Conservation (phyloP, 169 alveolate species). For the Plasmodium coatneyi region DNA sequence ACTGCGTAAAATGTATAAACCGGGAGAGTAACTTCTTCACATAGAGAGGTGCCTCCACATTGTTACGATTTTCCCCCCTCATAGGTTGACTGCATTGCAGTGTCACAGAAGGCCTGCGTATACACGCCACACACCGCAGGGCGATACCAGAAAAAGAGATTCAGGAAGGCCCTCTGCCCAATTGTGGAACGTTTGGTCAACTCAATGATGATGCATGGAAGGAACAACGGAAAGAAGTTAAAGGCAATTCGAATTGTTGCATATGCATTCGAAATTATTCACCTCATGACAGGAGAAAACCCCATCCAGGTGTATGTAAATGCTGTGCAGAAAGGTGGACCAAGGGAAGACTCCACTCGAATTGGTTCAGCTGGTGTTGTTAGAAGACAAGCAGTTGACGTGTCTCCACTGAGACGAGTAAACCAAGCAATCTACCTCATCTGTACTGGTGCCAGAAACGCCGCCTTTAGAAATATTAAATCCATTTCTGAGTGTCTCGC, state of each 20-base stretch:
- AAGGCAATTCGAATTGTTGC: slow-evolving; percentile 98
- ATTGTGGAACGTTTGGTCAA: slow-evolving; percentile 98
- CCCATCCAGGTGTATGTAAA: slow-evolving; percentile 97
- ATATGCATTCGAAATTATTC: slow-evolving; percentile 98
- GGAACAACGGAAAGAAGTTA: slow-evolving; percentile 99
- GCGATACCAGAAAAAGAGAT: slow-evolving; percentile 97
- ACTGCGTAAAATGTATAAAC: neutral
- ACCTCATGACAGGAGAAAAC: slow-evolving; percentile 97
- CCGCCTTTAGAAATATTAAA: slow-evolving; percentile 98
- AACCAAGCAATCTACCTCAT: slow-evolving; percentile 98
- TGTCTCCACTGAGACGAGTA: slow-evolving; percentile 99
- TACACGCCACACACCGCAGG: slow-evolving; percentile 99
- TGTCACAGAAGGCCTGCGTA: slow-evolving; percentile 94
- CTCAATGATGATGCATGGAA: slow-evolving; percentile 90
- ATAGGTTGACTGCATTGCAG: slow-evolving; percentile 94
- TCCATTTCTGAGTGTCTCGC: slow-evolving; percentile 99
- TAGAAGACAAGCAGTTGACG: slow-evolving; percentile 99
- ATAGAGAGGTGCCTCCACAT: neutral
- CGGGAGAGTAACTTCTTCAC: neutral
- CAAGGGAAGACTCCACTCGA: slow-evolving; percentile 99
- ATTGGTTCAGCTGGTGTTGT: slow-evolving; percentile 99
- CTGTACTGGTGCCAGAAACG: slow-evolving; percentile 96
- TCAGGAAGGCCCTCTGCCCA: slow-evolving; percentile 99
- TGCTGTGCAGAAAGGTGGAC: slow-evolving; percentile 99
- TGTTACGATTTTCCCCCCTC: slow-evolving; percentile 53